These are phyloP conservation scores for Teratosphaeria viscida DNA, from an alignment of 2,329 filamentous ascomycete species.

Conservation along the genomic window DNA sequence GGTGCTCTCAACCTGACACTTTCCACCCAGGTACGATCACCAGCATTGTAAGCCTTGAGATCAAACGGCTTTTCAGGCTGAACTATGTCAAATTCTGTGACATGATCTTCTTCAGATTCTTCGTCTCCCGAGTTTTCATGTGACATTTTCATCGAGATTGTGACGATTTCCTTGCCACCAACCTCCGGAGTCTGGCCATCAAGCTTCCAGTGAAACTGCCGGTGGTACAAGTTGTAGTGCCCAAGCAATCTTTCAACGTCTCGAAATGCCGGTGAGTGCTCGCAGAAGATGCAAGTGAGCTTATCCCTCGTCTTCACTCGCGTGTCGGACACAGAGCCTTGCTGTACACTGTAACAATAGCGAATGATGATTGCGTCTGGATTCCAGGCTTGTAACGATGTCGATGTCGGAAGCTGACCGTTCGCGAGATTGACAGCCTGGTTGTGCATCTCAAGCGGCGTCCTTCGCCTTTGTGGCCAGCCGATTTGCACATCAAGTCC, in stretches of 20 bases:
- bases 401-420: background rate
- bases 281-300: conserved; percentile 18
- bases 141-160: conserved; percentile 1
- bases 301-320: conserved; percentile 4
- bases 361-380: conserved; percentile 8
- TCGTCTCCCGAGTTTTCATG: conserved; percentile 4
- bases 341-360: conserved; percentile 13
- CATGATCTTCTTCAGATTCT: conserved; percentile 17
- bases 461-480: conserved; percentile 13
- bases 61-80: conserved; percentile 28
- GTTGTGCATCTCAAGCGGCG: conserved; percentile 18
- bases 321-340: background rate
- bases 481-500: conserved; percentile 18
- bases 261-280: conserved; percentile 9
- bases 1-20: background rate
- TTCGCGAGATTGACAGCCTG: conserved; percentile 2
- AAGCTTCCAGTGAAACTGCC: conserved; percentile 27
- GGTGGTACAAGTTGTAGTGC: conserved; percentile 27
- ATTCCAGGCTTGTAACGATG: background rate
- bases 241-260: conserved; percentile 23
- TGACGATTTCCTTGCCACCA: conserved; percentile 3
- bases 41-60: conserved; percentile 22
- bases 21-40: conserved; percentile 24
- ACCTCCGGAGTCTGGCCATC: conserved; percentile 15
- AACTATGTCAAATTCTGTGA: conserved; percentile 22